phyloP scores from a whole-genome alignment of 805 yeast genomes.

The Yarrowia osloensis region DNA sequence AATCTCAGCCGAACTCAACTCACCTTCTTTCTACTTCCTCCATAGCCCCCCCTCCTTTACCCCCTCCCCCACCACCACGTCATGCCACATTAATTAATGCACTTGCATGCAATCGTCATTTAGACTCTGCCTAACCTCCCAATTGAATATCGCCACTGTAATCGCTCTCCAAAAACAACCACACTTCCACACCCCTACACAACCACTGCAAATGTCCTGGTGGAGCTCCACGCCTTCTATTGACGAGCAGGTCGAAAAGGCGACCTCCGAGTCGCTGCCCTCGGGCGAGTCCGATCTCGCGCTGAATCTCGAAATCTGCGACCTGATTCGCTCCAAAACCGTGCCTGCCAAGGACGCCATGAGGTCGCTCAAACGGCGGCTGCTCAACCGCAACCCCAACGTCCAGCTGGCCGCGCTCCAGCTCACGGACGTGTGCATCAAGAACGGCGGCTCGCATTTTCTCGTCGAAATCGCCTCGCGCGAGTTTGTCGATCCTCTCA shows the following conservation, averaged over 20 bases:
- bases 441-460: constrained; percentile 89
- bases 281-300: constrained; percentile 79
- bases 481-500: constrained; percentile 79
- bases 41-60: no score
- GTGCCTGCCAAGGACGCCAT: constrained; percentile 79
- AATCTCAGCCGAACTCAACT: no score
- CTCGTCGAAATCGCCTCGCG: constrained; percentile 74
- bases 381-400: constrained; percentile 75
- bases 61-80: no score
- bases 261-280: constrained; percentile 89
- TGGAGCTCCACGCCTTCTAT: constrained; percentile 45
- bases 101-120: neutral
- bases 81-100: neutral
- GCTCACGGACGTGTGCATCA: constrained; percentile 81
- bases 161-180: no score
- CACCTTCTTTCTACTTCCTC: no score
- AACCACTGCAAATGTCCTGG: constrained; percentile 42
- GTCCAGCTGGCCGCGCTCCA: constrained; percentile 73
- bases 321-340: constrained; percentile 77
- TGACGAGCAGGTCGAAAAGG: constrained; percentile 67
- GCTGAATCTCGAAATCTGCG: constrained; percentile 81
- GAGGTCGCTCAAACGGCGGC: constrained; percentile 76
- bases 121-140: constrained; percentile 19
- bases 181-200: no score
- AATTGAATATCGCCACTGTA: constrained; percentile 8